Evolutionary conservation across 2,329 filamentous ascomycete species (phyloP).

Genomic region (Claviceps sp.): DNA sequence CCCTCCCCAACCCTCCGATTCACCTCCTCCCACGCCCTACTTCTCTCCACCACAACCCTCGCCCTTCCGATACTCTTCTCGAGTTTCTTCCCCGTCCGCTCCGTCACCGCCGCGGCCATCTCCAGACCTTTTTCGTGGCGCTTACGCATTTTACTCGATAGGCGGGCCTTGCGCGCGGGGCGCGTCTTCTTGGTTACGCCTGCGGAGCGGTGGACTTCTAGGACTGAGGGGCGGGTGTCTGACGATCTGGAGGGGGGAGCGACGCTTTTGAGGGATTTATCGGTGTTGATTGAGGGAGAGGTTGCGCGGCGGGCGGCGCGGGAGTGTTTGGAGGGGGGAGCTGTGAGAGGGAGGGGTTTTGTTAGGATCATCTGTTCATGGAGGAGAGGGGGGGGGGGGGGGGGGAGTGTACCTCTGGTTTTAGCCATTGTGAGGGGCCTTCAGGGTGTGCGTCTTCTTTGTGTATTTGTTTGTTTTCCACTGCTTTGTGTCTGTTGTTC

Average conservation of each 20-base stretch:
- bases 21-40: constrained; percentile 45
- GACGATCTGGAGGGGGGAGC: constrained; percentile 23
- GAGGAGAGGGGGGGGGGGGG: neutral
- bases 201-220: constrained; percentile 51
- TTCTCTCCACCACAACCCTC: constrained; percentile 32
- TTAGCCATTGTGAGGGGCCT: constrained; percentile 8
- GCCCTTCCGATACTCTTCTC: constrained; percentile 39
- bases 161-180: constrained; percentile 35
- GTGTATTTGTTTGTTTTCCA: neutral
- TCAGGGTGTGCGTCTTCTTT: neutral
- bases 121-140: constrained; percentile 45
- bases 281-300: constrained; percentile 55
- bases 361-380: neutral
- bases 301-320: constrained; percentile 61
- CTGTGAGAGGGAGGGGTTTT: neutral
- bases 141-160: constrained; percentile 41
- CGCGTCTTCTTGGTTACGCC: constrained; percentile 58
- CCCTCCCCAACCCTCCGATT: constrained; percentile 27
- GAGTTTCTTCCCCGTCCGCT: constrained; percentile 43
- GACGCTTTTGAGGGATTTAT: constrained; percentile 55
- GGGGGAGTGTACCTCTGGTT: constrained; percentile 2
- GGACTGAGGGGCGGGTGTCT: constrained; percentile 45
- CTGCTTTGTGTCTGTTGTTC: neutral
- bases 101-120: constrained; percentile 45
- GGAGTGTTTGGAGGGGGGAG: constrained; percentile 55